phyloP scores from a whole-genome alignment of 1,284 basidiomycete species.

The Vanrija sp. region DNA sequence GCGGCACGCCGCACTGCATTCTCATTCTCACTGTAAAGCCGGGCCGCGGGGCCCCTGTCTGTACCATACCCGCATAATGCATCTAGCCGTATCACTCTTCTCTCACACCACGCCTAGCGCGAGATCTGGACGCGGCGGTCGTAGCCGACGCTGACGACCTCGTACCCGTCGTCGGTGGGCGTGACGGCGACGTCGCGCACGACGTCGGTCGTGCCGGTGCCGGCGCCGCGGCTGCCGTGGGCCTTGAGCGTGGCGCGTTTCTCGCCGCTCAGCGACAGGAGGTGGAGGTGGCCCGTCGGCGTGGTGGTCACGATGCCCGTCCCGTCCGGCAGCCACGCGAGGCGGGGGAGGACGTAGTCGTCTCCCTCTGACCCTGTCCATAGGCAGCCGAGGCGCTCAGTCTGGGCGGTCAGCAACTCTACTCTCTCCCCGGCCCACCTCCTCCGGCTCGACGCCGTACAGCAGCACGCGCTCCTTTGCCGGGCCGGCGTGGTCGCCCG shows the following conservation, averaged over 20 bases:
- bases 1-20: no score
- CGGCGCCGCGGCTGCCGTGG: slow-evolving; percentile 28
- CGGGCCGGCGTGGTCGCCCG: slow-evolving; percentile 45
- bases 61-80: no score
- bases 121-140: slow-evolving; percentile 39
- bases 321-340: slow-evolving; percentile 46
- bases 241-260: slow-evolving; percentile 35
- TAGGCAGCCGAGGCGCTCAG: slow-evolving; percentile 37
- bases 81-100: no score
- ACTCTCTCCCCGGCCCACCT: slow-evolving; percentile 15
- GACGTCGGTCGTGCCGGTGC: slow-evolving; percentile 34
- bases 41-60: no score
- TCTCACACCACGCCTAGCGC: neutral
- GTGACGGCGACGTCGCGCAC: slow-evolving; percentile 30
- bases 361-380: slow-evolving; percentile 45
- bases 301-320: slow-evolving; percentile 41
- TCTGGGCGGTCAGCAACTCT: slow-evolving; percentile 10
- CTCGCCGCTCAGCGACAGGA: slow-evolving; percentile 35
- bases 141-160: slow-evolving; percentile 46
- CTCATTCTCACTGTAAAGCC: no score
- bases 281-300: slow-evolving; percentile 40
- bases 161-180: slow-evolving; percentile 18
- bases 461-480: slow-evolving; percentile 38
- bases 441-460: slow-evolving; percentile 35
- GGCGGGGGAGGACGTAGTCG: slow-evolving; percentile 46